Evolutionary conservation across 2,329 filamentous ascomycete species (phyloP).

Genomic region (Pseudophaeomoniella oleicola): DNA sequence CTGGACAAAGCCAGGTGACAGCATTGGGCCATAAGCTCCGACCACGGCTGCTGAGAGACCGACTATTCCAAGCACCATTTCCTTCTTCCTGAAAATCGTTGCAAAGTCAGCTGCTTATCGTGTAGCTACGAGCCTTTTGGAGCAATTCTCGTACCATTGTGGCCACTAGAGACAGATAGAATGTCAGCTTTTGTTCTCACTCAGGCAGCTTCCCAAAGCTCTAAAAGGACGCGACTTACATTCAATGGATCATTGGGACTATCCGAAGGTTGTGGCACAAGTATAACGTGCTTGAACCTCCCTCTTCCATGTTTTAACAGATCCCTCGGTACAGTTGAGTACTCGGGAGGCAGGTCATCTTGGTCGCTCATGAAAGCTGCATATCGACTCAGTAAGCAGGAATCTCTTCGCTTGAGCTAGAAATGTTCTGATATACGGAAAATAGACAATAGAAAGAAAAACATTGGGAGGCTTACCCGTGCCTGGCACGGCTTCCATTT

Average conservation of each 20-base stretch:
- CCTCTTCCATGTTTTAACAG: constrained; percentile 10
- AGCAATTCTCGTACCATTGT: constrained; percentile 22
- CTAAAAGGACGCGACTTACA: neutral
- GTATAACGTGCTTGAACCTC: constrained; percentile 3
- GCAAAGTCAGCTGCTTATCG: too few species aligned
- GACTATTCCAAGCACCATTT: constrained; percentile 30
- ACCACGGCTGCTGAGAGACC: constrained; percentile 32
- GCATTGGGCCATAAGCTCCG: constrained; percentile 37
- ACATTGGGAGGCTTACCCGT: constrained; percentile 9
- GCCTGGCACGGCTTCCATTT: constrained; percentile 32
- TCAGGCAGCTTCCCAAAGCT: neutral
- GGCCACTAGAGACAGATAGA: constrained; percentile 17
- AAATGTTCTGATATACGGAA: neutral
- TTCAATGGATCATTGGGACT: constrained; percentile 7
- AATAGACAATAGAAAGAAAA: neutral
- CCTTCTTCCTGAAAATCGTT: constrained; percentile 19
- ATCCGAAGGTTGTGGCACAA: constrained; percentile 9
- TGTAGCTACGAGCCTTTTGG: too few species aligned
- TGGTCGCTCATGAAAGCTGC: constrained; percentile 34
- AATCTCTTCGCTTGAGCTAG: neutral
- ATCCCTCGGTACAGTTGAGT: constrained; percentile 26
- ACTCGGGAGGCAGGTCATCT: constrained; percentile 31
- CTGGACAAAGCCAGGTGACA: constrained; percentile 33
- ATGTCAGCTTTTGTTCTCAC: neutral
- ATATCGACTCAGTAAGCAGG: too few species aligned